phyloP scores from a whole-genome alignment of 1,139 yeast species.

The Scheffersomyces quercinus region DNA sequence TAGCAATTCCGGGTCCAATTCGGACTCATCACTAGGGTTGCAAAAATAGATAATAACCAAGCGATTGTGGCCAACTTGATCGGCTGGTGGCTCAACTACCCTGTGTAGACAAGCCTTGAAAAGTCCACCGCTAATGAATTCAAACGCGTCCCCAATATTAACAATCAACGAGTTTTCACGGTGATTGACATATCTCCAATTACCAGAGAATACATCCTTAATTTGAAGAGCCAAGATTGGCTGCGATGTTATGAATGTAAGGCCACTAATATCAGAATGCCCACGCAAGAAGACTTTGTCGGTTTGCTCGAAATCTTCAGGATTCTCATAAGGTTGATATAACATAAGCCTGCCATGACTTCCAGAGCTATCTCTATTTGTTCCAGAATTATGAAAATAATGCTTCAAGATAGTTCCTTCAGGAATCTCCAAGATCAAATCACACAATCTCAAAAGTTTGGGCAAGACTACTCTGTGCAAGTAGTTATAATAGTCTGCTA shows the following conservation, averaged over 20 bases:
- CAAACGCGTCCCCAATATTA: slow-evolving; percentile 51
- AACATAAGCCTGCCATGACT: slow-evolving; percentile 46
- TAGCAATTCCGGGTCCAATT: slow-evolving; percentile 41
- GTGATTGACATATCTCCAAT: slow-evolving; percentile 52
- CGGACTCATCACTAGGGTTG: slow-evolving; percentile 30
- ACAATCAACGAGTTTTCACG: slow-evolving; percentile 47
- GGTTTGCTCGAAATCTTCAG: slow-evolving; percentile 24
- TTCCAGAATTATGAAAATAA: slow-evolving; percentile 34
- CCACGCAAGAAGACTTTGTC: slow-evolving; percentile 50
- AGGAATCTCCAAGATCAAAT: slow-evolving; percentile 40
- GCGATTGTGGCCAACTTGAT: slow-evolving; percentile 38
- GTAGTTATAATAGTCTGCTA: slow-evolving; percentile 33
- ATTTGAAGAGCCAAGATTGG: slow-evolving; percentile 53
- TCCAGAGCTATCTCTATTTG: slow-evolving; percentile 22
- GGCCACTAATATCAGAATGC: slow-evolving; percentile 50
- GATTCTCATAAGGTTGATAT: slow-evolving; percentile 37
- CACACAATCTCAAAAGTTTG: slow-evolving; percentile 37
- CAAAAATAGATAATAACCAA: slow-evolving; percentile 47
- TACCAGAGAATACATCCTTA: slow-evolving; percentile 43
- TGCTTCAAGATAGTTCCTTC: slow-evolving; percentile 39
- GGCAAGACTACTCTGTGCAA: slow-evolving; percentile 36
- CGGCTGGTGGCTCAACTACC: slow-evolving; percentile 47
- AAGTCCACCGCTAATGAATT: slow-evolving; percentile 50
- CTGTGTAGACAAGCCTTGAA: slow-evolving; percentile 50
- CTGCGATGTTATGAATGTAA: slow-evolving; percentile 50